Percentiles rank a stretch among this genome's conserved stretches.
Evolutionary conservation across 2,329 filamentous ascomycete genomes (phyloP).

Genomic region (Colletotrichum phormii): DNA sequence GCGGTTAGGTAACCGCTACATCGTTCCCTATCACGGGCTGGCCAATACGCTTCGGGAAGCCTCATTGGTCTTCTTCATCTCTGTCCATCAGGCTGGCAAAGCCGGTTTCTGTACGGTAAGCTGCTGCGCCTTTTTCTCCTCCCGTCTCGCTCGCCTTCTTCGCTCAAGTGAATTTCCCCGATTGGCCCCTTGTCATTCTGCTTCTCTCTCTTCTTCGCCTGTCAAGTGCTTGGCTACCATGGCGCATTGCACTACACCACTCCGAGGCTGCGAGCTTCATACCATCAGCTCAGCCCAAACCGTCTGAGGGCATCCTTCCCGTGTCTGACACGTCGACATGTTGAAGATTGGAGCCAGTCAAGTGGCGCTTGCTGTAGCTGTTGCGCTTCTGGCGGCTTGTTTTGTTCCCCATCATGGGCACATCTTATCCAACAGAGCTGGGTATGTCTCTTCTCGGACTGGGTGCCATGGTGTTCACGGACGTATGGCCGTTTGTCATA

Average conservation of each 20-base stretch:
- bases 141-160: conserved; percentile 5
- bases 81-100: conserved; percentile 14
- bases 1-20: conserved; percentile 22
- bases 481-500: background rate
- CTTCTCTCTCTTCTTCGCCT: conserved; percentile 1
- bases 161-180: no score
- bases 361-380: conserved; percentile 12
- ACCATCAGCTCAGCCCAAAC: background rate
- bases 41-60: conserved; percentile 1
- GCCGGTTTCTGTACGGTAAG: conserved; percentile 18
- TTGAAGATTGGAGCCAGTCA: conserved; percentile 3
- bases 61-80: conserved; percentile 25
- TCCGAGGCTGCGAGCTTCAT: background rate
- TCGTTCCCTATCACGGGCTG: conserved; percentile 19
- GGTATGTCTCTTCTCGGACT: conserved; percentile 5
- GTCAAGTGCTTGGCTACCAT: background rate
- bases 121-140: conserved; percentile 1
- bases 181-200: conserved; percentile 13
- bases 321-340: background rate
- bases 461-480: background rate
- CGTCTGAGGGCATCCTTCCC: background rate
- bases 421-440: background rate
- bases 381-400: conserved; percentile 1
- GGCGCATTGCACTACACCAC: background rate
- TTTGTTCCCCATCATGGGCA: background rate